A percentile compares a stretch with the other conserved stretches of the same genome.
Evolutionary conservation across 257 asterid genomes (phyloP).

Genomic region (Solanum chmielewskii): DNA sequence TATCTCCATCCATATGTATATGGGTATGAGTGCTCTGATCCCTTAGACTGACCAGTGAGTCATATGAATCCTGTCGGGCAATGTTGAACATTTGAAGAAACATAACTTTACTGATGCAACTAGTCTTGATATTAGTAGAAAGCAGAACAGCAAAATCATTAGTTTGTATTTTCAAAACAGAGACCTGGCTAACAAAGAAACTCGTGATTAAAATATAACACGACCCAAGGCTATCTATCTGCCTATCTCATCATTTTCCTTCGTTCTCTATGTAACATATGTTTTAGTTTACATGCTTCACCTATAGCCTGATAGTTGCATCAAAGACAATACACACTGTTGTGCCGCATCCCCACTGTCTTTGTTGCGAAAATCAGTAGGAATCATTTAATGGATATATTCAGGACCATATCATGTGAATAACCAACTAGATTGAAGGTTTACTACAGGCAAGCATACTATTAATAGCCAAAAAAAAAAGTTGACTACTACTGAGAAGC

Average conservation of each 20-base stretch:
- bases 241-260: not conserved
- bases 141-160: not conserved
- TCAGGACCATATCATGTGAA: not conserved
- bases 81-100: not conserved
- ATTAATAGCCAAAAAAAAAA: not conserved
- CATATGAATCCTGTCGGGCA: constrained; percentile 42
- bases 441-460: not conserved
- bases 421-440: not conserved
- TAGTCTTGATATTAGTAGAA: not conserved
- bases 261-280: not conserved
- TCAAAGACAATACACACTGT: not conserved
- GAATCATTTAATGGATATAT: not conserved
- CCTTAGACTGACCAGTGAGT: constrained; percentile 19
- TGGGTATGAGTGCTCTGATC: constrained; percentile 34
- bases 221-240: not conserved
- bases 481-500: not conserved
- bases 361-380: not conserved
- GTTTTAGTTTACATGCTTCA: not conserved
- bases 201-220: not conserved
- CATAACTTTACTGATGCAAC: not conserved
- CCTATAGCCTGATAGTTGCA: not conserved
- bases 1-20: constrained; percentile 22
- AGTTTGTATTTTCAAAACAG: not conserved
- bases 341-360: not conserved
- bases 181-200: not conserved